Evolutionary conservation across 306 rosid genomes (phyloP), one percentile per base, ranked within the genome.

Genomic region (Vicia faba): DNA sequence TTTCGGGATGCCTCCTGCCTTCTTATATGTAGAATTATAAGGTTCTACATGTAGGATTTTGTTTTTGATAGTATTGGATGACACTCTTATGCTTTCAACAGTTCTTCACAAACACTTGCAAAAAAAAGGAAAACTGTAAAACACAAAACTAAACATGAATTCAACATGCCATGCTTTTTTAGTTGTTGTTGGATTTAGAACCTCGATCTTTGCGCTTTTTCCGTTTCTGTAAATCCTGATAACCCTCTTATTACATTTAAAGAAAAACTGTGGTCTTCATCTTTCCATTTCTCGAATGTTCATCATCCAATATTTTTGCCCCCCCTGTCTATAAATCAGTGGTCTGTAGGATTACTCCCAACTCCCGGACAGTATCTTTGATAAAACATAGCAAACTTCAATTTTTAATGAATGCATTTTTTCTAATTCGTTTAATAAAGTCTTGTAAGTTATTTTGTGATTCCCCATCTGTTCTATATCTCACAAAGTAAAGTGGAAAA

Each of bases 321-420:
- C 26, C 45, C 48, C 45, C 26, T 13, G 61, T 43, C 60, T 43
- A 7, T 39, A 59, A 46, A 40, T 55, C 25, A 10, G 77, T 15
- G 58, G 28, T 64, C 43, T 13, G 10, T 40, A 39, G 58, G 48
- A 60, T 38, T 20, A 28, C 55, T 31, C 40, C 69, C 20, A 39
- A 50, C 43, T 50, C 51, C 38, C n/a, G 26, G 69, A 67, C 26
- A 46, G 57, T 31, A 13, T 64, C 59, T 50, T 8, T 59, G 44
- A 60, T 23, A 51, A 39, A 66, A 16, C 61, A 18, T 29, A 68
- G 50, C 49, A 29, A 60, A 53, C 18, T 15, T 13, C 38, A 18
- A 14, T 63, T 20, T 79, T 33, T 53, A 61, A 67, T 53, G 54
- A 69, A 65, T 65, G 51, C 67, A 25, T 49, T 23, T 25, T 57